These are phyloP conservation scores for Solanum pimpinellifolium DNA, from an alignment of 257 asterid species.

Conservation along the genomic window DNA sequence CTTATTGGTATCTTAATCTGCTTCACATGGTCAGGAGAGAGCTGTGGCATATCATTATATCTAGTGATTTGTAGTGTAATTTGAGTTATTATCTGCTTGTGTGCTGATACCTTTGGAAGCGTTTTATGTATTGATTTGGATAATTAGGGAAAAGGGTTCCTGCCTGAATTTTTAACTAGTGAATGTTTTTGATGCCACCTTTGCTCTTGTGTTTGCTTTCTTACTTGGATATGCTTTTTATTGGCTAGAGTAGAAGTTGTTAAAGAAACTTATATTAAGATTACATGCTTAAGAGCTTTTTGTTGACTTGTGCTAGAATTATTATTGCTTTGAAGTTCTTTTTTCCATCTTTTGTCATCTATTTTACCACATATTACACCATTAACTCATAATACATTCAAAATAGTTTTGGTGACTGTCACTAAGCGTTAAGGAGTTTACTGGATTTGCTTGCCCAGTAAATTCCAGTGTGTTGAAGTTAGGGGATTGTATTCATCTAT, in stretches of 20 bases:
- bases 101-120: not conserved
- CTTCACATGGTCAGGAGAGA: not conserved
- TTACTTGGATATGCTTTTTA: no score
- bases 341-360: not conserved
- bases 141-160: not conserved
- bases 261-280: not conserved
- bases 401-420: not conserved
- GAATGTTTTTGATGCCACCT: not conserved
- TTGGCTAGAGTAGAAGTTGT: not conserved
- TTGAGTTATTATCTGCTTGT: not conserved
- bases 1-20: not conserved
- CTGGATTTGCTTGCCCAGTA: not conserved
- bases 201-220: not conserved
- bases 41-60: not conserved
- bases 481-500: not conserved
- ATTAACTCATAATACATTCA: not conserved
- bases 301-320: not conserved
- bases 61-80: not conserved
- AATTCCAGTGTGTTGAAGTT: not conserved
- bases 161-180: not conserved
- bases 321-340: not conserved
- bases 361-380: not conserved
- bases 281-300: not conserved
- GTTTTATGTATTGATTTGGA: not conserved
- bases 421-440: not conserved